Conservation (phyloP, 371 early-diverging fungal genomes). For the Rhizopus sp. region DNA sequence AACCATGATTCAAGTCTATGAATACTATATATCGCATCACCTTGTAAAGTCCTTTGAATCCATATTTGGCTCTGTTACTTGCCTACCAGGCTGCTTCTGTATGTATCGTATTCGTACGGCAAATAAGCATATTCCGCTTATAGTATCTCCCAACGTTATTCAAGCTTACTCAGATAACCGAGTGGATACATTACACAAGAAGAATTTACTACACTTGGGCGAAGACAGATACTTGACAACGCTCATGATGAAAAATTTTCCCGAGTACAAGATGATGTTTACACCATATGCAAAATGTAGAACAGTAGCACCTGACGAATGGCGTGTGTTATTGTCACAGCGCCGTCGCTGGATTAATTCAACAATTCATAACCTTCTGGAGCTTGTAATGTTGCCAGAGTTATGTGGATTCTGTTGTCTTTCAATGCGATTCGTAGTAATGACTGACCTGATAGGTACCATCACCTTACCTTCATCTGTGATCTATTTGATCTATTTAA, state of each 20-base stretch:
- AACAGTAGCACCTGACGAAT: slow-evolving; percentile 94
- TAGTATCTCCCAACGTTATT: slow-evolving; percentile 75
- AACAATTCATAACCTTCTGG: slow-evolving; percentile 94
- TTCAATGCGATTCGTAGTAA: slow-evolving; percentile 96
- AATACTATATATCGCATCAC: slow-evolving; percentile 96
- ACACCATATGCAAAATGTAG: slow-evolving; percentile 90
- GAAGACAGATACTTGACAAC: slow-evolving; percentile 97
- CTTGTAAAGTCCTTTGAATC: slow-evolving; percentile 92
- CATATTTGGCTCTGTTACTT: slow-evolving; percentile 76
- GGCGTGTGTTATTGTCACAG: slow-evolving; percentile 83
- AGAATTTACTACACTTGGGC: slow-evolving; percentile 82
- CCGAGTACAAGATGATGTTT: slow-evolving; percentile 96
- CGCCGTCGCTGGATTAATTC: slow-evolving; percentile 96
- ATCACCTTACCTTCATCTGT: slow-evolving; percentile 95
- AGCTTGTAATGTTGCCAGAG: slow-evolving; percentile 81
- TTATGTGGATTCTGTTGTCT: slow-evolving; percentile 96
- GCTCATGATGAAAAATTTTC: slow-evolving; percentile 98
- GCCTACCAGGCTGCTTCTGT: slow-evolving; percentile 83
- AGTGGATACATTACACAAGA: slow-evolving; percentile 97
- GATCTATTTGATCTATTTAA: slow-evolving; percentile 53
- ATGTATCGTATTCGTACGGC: slow-evolving; percentile 90
- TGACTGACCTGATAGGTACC: slow-evolving; percentile 95
- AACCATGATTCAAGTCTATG: slow-evolving; percentile 93
- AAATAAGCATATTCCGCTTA: slow-evolving; percentile 64
- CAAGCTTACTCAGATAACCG: slow-evolving; percentile 91